Conservation (phyloP, 2,329 filamentous ascomycete species). For the Teratosphaeria destructans region DNA sequence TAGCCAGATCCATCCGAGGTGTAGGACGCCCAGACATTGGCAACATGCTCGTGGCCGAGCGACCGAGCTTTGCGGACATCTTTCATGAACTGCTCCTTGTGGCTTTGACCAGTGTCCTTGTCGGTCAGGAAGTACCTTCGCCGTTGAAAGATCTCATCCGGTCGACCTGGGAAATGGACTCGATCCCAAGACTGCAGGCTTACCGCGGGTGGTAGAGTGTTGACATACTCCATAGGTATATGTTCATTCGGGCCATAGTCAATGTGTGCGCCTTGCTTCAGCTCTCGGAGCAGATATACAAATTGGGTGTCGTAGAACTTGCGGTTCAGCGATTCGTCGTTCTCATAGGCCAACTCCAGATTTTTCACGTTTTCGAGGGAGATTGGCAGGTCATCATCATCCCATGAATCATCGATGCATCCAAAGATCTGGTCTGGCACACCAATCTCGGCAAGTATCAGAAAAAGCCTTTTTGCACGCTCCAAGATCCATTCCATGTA, state of each 20-base stretch:
- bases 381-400: constrained; percentile 64
- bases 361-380: constrained; percentile 54
- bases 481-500: constrained; percentile 70
- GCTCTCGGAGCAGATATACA: constrained; percentile 54
- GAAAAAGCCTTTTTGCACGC: constrained; percentile 58
- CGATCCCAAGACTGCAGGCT: constrained; percentile 43
- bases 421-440: constrained; percentile 65
- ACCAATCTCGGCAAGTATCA: constrained; percentile 60
- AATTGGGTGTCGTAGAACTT: constrained; percentile 64
- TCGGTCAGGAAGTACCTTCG: constrained; percentile 22
- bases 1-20: constrained; percentile 54
- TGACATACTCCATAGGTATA: constrained; percentile 57
- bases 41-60: constrained; percentile 57
- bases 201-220: constrained; percentile 44
- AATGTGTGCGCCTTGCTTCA: constrained; percentile 51
- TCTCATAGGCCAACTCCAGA: constrained; percentile 48
- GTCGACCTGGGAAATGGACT: constrained; percentile 54
- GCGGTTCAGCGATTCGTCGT: constrained; percentile 53
- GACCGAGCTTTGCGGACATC: constrained; percentile 50
- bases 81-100: constrained; percentile 43
- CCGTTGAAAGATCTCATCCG: constrained; percentile 40
- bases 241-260: constrained; percentile 58
- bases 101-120: constrained; percentile 13
- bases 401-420: constrained; percentile 65
- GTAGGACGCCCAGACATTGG: constrained; percentile 63